These are phyloP conservation scores for Glebionis coronaria DNA, from an alignment of 129 eudicot species.

Conservation along the genomic window DNA sequence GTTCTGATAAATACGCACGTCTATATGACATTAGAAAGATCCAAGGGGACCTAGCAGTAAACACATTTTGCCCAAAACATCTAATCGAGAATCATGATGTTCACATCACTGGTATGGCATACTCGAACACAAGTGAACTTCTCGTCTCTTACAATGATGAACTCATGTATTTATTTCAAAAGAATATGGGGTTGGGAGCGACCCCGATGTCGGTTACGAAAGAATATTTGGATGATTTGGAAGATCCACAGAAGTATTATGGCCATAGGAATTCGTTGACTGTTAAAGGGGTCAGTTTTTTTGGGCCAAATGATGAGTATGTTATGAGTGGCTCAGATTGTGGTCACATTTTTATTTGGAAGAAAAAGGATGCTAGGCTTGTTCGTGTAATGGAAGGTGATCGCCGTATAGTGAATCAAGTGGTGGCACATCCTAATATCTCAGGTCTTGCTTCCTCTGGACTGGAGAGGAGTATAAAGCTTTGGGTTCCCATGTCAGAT, in stretches of 20 bases:
- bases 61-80: conserved; percentile 68
- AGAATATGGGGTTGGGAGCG: conserved; percentile 64
- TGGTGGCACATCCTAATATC: conserved; percentile 65
- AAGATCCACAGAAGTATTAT: conserved; percentile 45
- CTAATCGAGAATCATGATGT: conserved; percentile 39
- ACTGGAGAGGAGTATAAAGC: conserved; percentile 58
- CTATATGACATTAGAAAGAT: conserved; percentile 64
- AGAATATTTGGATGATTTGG: conserved; percentile 34
- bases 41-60: conserved; percentile 32
- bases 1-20: conserved; percentile 75
- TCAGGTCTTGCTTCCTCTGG: conserved; percentile 80
- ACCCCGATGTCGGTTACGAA: conserved; percentile 33
- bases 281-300: conserved; percentile 80
- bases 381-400: conserved; percentile 74
- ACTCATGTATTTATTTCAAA: conserved; percentile 64
- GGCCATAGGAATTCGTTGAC: conserved; percentile 80
- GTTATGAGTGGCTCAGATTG: conserved; percentile 90
- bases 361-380: conserved; percentile 57
- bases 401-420: conserved; percentile 58
- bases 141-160: conserved; percentile 74
- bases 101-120: conserved; percentile 72
- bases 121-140: conserved; percentile 64
- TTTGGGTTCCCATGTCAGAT: conserved; percentile 68
- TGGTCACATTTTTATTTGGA: conserved; percentile 86
- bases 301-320: conserved; percentile 69